phyloP scores from a whole-genome alignment of 768 basidiomycete genomes.

The Collybiopsis luxurians region DNA sequence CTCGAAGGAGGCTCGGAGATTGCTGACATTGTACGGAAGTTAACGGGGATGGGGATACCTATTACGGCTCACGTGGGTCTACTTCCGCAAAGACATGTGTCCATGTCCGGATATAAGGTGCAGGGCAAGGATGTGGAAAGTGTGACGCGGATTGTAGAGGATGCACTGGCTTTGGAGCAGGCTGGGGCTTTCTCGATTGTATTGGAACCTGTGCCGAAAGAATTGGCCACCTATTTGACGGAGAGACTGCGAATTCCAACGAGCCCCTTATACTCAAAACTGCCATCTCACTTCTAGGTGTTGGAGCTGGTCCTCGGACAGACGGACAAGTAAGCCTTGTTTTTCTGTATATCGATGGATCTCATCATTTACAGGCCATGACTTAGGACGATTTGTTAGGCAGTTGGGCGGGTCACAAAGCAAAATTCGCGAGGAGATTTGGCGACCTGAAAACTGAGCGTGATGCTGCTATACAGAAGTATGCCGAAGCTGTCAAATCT shows the following conservation, averaged over 20 bases:
- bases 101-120: constrained; percentile 86
- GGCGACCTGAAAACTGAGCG: constrained; percentile 64
- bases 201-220: constrained; percentile 86
- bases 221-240: constrained; percentile 76
- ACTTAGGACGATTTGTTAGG: constrained; percentile 93
- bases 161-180: constrained; percentile 69
- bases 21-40: constrained; percentile 57
- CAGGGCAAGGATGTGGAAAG: constrained; percentile 71
- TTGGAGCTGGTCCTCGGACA: constrained; percentile 85
- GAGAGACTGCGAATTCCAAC: constrained; percentile 69
- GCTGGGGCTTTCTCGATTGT: constrained; percentile 90
- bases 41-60: constrained; percentile 82
- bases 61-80: constrained; percentile 95
- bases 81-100: constrained; percentile 81
- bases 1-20: constrained; percentile 89
- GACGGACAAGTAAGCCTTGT: constrained; percentile 62
- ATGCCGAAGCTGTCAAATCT: constrained; percentile 71
- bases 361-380: constrained; percentile 54
- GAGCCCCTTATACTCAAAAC: constrained; percentile 33
- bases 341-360: not conserved
- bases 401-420: constrained; percentile 78
- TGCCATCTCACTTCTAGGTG: constrained; percentile 34
- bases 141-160: constrained; percentile 59
- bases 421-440: constrained; percentile 89
- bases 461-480: constrained; percentile 67